These are phyloP conservation scores for Botryosphaeria dothidea DNA, from an alignment of 2,329 filamentous ascomycete genomes.

Conservation along the genomic window DNA sequence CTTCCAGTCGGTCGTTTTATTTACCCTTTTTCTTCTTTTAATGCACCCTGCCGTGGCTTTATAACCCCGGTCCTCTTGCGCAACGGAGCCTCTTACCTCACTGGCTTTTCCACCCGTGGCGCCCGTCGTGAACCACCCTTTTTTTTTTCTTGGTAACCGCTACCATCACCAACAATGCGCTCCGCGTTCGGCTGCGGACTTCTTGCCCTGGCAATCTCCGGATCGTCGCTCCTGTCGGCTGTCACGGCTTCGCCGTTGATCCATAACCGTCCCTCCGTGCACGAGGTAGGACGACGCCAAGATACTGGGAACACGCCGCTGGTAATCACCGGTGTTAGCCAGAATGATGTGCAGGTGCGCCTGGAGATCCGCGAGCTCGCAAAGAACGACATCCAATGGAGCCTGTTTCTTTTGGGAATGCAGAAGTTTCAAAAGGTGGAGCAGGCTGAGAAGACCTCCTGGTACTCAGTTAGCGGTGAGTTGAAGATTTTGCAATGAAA, in stretches of 20 bases:
- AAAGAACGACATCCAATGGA: conserved; percentile 66
- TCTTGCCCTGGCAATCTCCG: conserved; percentile 14
- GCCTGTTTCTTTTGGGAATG: conserved; percentile 74
- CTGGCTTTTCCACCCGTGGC: background rate
- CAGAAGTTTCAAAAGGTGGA: conserved; percentile 69
- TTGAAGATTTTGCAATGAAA: background rate
- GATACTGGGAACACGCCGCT: conserved; percentile 4
- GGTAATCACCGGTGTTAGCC: conserved; percentile 25
- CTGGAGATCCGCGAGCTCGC: conserved; percentile 69
- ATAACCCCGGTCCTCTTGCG: background rate
- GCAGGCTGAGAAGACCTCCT: conserved; percentile 67
- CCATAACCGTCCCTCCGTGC: background rate
- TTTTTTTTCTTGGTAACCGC: too few species aligned
- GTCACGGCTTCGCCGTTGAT: background rate
- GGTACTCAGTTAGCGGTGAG: conserved; percentile 75
- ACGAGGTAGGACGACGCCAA: background rate
- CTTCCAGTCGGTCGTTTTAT: conserved; percentile 2
- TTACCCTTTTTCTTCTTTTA: conserved; percentile 2
- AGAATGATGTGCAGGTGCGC: conserved; percentile 44
- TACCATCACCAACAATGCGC: background rate
- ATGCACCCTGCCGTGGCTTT: background rate
- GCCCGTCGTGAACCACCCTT: background rate
- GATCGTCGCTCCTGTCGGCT: background rate
- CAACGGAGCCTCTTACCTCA: background rate
- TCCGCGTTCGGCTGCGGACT: background rate